Evolutionary conservation across 192 early-diverging fungal genomes (phyloP), one percentile per base, ranked within the genome.

Genomic region (Linnemannia elongata): DNA sequence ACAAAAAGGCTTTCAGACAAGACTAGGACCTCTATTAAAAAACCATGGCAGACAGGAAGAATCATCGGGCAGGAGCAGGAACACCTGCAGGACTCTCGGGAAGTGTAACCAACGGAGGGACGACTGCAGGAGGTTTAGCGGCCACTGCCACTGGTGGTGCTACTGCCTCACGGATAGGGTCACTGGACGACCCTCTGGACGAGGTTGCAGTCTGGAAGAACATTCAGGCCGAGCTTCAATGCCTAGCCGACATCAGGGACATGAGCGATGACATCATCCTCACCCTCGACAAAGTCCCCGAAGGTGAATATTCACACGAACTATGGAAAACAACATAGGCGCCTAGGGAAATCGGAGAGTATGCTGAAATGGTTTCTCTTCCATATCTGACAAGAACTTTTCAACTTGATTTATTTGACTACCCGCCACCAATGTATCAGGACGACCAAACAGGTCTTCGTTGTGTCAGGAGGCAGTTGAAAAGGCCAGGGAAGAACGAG

Each of bases 391-490:
- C 18, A 0, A 18, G 57, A 17, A 15, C 10, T 15, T 75, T 60
- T 76, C 30, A 41, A 66, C 24, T 41, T 18, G 24, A 45, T 3
- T 36, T 73, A 15, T n/a, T 52, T 47, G 15, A 30, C 42, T 20
- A 39, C 60, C 42, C 38, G 70, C 68, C 18, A 38, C 54, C 20
- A 49, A 45, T 71, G 54, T 60, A n/a, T 74, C 55, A 86, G 79
- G 84, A 45, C 77, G 76, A 45, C 39, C 78, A n/a, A 79, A 49
- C 52, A 70, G 84, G 35, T 69, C 84, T 4, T 30, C 54, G 33
- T 66, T 77, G 41, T 80, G 69, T 27, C 84, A 86, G 33, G 84
- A 86, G 44, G 84, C 84, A 30, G 70, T 69, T 12, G 84, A 86
- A 47, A 86, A 77, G 38, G 70, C 79, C 33, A 54, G 45, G 2